phyloP scores from a whole-genome alignment of 2,329 filamentous ascomycete genomes.

The Aspergillus tubingensis region DNA sequence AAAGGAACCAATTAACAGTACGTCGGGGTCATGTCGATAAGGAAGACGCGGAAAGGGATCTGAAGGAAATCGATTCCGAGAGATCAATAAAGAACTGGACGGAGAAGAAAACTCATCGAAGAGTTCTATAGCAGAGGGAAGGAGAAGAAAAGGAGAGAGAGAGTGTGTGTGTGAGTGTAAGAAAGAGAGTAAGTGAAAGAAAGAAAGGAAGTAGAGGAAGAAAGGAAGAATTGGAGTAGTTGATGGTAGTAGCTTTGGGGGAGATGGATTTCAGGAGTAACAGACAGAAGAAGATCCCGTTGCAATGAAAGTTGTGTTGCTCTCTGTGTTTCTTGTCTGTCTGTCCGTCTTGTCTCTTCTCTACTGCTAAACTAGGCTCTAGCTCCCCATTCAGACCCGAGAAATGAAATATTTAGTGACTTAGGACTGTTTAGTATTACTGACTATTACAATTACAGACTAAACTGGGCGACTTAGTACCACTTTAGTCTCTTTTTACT shows the following conservation, averaged over 20 bases:
- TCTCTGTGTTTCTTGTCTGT: not conserved
- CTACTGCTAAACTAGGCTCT: too few species aligned
- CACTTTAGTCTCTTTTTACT: too few species aligned
- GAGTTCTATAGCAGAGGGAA: not conserved
- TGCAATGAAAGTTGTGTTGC: not conserved
- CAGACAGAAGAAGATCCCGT: not conserved
- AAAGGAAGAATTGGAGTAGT: constrained; percentile 1
- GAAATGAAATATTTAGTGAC: not conserved
- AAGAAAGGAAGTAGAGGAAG: not conserved
- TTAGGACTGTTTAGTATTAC: not conserved
- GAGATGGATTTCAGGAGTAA: constrained; percentile 7
- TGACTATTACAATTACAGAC: constrained; percentile 1
- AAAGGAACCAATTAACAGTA: constrained; percentile 20
- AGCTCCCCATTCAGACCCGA: too few species aligned
- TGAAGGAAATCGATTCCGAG: not conserved
- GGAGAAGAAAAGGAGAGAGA: not conserved
- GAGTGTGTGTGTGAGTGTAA: not conserved
- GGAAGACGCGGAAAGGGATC: not conserved
- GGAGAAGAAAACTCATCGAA: not conserved
- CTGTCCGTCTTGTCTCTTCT: too few species aligned
- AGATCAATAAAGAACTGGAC: constrained; percentile 4
- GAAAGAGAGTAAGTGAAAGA: not conserved
- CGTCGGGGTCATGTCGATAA: constrained; percentile 14
- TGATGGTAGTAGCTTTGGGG: not conserved
- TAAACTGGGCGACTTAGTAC: not conserved